phyloP scores from a whole-genome alignment of 805 yeast species.

The Brettanomyces nanus region DNA sequence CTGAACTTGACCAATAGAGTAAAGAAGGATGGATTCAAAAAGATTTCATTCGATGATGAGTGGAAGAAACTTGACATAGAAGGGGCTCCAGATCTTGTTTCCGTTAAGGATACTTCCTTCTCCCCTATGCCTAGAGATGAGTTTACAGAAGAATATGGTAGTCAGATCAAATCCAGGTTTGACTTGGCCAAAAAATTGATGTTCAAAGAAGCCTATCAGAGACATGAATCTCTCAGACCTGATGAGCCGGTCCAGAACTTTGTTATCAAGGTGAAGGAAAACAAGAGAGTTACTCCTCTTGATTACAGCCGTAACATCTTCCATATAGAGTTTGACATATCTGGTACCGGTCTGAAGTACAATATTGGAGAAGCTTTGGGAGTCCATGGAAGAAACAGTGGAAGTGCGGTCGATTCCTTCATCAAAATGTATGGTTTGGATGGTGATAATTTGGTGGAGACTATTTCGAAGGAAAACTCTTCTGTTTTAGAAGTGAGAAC shows the following conservation, averaged over 20 bases:
- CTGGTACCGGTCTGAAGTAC: conserved; percentile 85
- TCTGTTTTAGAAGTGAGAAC: conserved; percentile 64
- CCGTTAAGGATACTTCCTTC: conserved; percentile 49
- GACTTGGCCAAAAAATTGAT: conserved; percentile 64
- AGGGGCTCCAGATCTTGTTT: conserved; percentile 34
- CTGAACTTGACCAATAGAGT: conserved; percentile 57
- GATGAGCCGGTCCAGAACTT: conserved; percentile 81
- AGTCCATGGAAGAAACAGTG: conserved; percentile 80
- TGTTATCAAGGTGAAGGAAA: conserved; percentile 83
- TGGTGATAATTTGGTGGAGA: conserved; percentile 56
- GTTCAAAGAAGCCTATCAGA: conserved; percentile 72
- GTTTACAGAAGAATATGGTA: conserved; percentile 26
- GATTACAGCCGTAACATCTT: conserved; percentile 92
- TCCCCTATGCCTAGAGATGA: conserved; percentile 51
- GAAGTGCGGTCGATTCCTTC: conserved; percentile 58
- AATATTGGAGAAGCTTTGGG: conserved; percentile 97
- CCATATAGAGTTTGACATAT: conserved; percentile 89
- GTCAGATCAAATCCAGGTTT: conserved; percentile 29
- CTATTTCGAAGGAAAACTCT: conserved; percentile 46
- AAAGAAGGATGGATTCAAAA: conserved; percentile 35
- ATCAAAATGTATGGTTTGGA: conserved; percentile 63
- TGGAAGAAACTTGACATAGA: conserved; percentile 19
- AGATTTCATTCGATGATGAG: conserved; percentile 27
- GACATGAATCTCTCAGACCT: conserved; percentile 64
- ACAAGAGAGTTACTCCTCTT: conserved; percentile 81